These are phyloP conservation scores for Globisporangium spinosum DNA, from an alignment of 352 stramenopile species.

Conservation along the genomic window DNA sequence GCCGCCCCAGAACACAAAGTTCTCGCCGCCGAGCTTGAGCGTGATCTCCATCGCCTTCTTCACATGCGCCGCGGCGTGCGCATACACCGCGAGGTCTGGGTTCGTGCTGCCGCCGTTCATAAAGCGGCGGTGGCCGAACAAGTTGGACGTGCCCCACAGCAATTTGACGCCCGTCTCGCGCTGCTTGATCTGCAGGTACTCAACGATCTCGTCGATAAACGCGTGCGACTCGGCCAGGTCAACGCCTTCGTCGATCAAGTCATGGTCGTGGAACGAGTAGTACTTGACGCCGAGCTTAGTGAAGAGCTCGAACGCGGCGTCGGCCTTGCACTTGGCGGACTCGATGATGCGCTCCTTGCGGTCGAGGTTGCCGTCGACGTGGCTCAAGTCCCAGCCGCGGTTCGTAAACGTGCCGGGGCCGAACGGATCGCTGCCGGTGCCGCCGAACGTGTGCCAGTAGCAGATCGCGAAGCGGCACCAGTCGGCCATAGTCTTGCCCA, in stretches of 20 bases:
- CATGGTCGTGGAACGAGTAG: conserved; percentile 87
- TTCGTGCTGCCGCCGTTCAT: conserved; percentile 87
- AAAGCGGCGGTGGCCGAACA: conserved; percentile 74
- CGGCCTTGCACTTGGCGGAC: conserved; percentile 64
- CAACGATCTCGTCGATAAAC: conserved; percentile 33
- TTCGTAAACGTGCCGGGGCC: conserved; percentile 35
- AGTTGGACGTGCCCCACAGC: conserved; percentile 82
- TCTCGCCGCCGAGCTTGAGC: conserved; percentile 74
- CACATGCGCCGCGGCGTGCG: conserved; percentile 67
- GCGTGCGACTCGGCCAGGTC: conserved; percentile 42
- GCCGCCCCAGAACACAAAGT: conserved; percentile 88
- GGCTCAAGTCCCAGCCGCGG: conserved; percentile 35
- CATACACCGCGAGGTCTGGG: conserved; percentile 79
- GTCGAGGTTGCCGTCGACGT: conserved; percentile 31
- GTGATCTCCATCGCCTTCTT: conserved; percentile 88
- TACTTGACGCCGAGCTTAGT: conserved; percentile 78
- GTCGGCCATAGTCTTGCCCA: conserved; percentile 76
- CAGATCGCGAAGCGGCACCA: conserved; percentile 61
- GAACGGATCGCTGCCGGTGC: conserved; percentile 32
- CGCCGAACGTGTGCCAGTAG: conserved; percentile 58
- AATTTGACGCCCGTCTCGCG: conserved; percentile 67
- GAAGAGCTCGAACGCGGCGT: conserved; percentile 88
- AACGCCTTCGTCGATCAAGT: conserved; percentile 64
- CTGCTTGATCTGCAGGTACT: conserved; percentile 63
- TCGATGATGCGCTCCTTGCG: conserved; percentile 49